Base-by-base conservation (phyloP, 2,329 filamentous ascomycete species). In the Nemania sp. region DNA sequence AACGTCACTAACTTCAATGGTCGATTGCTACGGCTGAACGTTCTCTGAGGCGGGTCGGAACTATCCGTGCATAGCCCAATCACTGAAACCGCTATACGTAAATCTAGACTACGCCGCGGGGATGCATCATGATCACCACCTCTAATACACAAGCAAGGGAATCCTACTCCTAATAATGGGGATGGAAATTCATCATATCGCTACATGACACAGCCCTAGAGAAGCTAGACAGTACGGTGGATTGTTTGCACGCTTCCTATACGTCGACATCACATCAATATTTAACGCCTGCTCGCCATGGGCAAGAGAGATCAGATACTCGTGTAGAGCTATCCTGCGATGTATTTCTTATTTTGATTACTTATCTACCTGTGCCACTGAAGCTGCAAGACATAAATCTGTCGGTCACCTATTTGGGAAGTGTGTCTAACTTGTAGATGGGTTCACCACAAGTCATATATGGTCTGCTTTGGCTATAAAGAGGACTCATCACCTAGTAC, bases 391-490 rank as follows among this genome's bases (percentile, higher is more conserved):
- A 20, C 17, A n/a, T n/a, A n/a, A n/a, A 15, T 9, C 34, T 37
- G 19, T 57, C 54, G 54, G 54, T 54, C 41, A 57, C 54, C 46
- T 28, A 46, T 46, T 57, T 43, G 3, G 51, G 51, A 57, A 46
- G 23, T 19, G 1, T 28, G n/a, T 24, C 14, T 11, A 31, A n/a
- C n/a, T n/a, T n/a, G n/a, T n/a, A n/a, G n/a, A 9, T 9, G 7
- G 48, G 12, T 42, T n/a, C 15, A n/a, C 15, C 24, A 4, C 9
- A 36, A 22, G 19, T 20, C 36, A 22, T 39, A 41, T n/a, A n/a
- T 19, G 14, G 23, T 41, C 23, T 41, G 19, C 20, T 17, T 39
- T 19, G 22, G 7, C 36, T 50, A 55, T 55, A 55, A 51, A 55
- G 26, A n/a, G 9, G 30, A 23, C 14, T n/a, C 20, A 22, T 14